These are phyloP conservation scores for Coemansia pectinata DNA, from an alignment of 192 early-diverging fungal species.

Conservation along the genomic window DNA sequence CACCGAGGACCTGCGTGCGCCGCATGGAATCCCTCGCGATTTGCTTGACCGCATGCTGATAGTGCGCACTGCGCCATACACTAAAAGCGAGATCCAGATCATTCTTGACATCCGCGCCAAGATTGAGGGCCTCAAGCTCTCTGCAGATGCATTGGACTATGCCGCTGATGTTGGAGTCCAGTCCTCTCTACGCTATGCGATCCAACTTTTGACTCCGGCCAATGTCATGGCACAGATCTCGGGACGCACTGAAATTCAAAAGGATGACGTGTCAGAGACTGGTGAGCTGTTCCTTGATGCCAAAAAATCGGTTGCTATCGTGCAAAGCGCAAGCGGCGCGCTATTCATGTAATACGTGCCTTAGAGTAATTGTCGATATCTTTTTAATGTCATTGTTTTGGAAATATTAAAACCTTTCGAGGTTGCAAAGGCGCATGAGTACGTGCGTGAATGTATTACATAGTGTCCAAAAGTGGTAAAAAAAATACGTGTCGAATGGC, in stretches of 20 bases:
- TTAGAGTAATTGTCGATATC: background rate
- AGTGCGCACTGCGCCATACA: slow-evolving; percentile 93
- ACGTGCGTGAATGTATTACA: background rate
- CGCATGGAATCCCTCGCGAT: slow-evolving; percentile 97
- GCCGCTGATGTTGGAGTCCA: slow-evolving; percentile 85
- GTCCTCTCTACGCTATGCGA: slow-evolving; percentile 91
- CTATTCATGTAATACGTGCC: slow-evolving; percentile 29
- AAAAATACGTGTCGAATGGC: background rate
- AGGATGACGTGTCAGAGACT: slow-evolving; percentile 86
- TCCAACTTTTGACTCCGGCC: slow-evolving; percentile 93
- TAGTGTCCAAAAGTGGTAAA: background rate
- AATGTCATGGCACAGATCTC: slow-evolving; percentile 85
- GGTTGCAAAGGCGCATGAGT: background rate
- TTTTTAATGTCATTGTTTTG: background rate
- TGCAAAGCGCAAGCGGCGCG: slow-evolving; percentile 36
- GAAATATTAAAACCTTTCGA: background rate
- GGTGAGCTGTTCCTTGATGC: slow-evolving; percentile 72
- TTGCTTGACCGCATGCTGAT: slow-evolving; percentile 95
- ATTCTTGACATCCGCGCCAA: slow-evolving; percentile 94
- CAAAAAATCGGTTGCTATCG: slow-evolving; percentile 50
- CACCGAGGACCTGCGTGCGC: slow-evolving; percentile 71
- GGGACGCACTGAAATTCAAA: slow-evolving; percentile 76
- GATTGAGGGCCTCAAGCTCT: slow-evolving; percentile 78
- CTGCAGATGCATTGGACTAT: slow-evolving; percentile 74
- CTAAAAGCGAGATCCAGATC: slow-evolving; percentile 81